Evolutionary conservation across 2,329 filamentous ascomycete genomes (phyloP).

Genomic region (Colletotrichum orchidophilum): DNA sequence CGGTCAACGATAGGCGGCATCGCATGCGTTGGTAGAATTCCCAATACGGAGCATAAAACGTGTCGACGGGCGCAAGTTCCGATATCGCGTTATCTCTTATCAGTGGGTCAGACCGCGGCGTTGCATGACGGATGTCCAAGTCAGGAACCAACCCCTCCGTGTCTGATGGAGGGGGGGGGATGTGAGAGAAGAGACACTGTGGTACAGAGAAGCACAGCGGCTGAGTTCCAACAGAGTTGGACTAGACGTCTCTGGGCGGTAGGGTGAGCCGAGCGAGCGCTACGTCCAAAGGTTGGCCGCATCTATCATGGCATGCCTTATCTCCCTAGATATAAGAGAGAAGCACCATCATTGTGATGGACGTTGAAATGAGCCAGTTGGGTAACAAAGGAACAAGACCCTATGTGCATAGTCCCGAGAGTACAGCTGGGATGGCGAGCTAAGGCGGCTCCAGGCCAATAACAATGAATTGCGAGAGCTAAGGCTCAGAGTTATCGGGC

Average conservation of each 20-base stretch:
- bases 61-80: slow-evolving; percentile 22
- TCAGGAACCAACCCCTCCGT: slow-evolving; percentile 32
- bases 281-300: neutral
- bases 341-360: neutral
- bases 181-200: neutral
- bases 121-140: neutral
- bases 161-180: slow-evolving; percentile 1
- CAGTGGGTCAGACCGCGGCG: slow-evolving; percentile 3
- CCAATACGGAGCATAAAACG: slow-evolving; percentile 8
- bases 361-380: neutral
- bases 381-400: slow-evolving; percentile 18
- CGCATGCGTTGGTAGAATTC: neutral
- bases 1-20: neutral
- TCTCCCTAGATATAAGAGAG: neutral
- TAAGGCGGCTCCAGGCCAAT: slow-evolving; percentile 19
- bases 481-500: neutral
- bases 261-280: neutral
- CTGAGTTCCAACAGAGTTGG: too few species aligned
- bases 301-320: neutral
- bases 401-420: slow-evolving; percentile 22
- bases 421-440: slow-evolving; percentile 1
- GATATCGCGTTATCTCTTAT: slow-evolving; percentile 34
- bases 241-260: neutral
- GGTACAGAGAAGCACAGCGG: too few species aligned
- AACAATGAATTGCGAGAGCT: neutral